A percentile compares a stretch with the other conserved stretches of the same genome.
Conservation (phyloP, 768 basidiomycete species). For the Suillus weaverae region DNA sequence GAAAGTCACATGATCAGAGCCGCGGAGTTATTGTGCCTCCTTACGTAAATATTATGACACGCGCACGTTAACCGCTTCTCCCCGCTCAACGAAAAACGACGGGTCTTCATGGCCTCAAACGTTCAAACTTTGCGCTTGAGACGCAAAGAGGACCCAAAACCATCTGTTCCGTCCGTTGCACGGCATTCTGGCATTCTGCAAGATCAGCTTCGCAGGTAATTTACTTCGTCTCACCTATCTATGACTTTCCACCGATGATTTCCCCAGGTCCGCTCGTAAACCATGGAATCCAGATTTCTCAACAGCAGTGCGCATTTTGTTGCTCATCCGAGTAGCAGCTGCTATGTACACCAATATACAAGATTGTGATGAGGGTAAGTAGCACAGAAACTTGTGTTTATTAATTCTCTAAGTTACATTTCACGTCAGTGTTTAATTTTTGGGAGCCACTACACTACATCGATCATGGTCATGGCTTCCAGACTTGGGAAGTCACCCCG, state of each 20-base stretch:
- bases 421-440: conserved; percentile 86
- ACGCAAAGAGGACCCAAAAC: conserved; percentile 36
- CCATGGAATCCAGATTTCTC: conserved; percentile 89
- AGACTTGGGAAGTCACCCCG: conserved; percentile 97
- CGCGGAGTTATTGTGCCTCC: neutral
- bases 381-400: neutral
- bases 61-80: neutral
- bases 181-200: conserved; percentile 73
- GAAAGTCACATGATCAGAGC: neutral
- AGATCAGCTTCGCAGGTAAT: conserved; percentile 74
- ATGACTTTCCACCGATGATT: conserved; percentile 12
- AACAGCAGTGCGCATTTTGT: conserved; percentile 77
- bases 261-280: conserved; percentile 53
- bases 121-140: conserved; percentile 52
- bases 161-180: conserved; percentile 27
- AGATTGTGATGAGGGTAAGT: conserved; percentile 94
- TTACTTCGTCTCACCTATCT: conserved; percentile 4
- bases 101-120: conserved; percentile 44
- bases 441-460: conserved; percentile 98
- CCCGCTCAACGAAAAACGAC: neutral
- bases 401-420: neutral
- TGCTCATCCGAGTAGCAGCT: conserved; percentile 75
- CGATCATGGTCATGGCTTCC: conserved; percentile 83
- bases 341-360: conserved; percentile 96
- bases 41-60: neutral